A percentile compares a stretch with the other conserved stretches of the same genome.
Conservation (phyloP, 2,329 filamentous ascomycete species). For the Tricladium varicosporioides region DNA sequence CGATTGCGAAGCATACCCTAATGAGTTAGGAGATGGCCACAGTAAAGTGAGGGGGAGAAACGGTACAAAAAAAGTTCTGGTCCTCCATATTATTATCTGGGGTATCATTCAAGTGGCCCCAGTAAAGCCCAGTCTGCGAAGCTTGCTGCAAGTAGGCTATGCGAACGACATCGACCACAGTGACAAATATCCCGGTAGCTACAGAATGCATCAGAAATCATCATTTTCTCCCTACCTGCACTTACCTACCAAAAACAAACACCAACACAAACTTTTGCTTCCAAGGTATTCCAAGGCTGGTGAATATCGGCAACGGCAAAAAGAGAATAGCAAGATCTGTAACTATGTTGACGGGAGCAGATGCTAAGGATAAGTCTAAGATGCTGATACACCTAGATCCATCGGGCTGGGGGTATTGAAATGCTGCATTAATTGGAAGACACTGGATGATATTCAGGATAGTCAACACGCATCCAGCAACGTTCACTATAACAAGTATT, state of each 20-base stretch:
- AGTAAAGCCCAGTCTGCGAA: too few relatives aligned
- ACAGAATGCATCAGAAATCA: too few relatives aligned
- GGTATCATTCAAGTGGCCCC: too few relatives aligned
- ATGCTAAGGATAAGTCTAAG: constrained; percentile 64
- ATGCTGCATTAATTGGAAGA: constrained; percentile 58
- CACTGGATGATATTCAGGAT: constrained; percentile 86
- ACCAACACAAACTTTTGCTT: constrained; percentile 86
- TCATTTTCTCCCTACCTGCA: too few relatives aligned
- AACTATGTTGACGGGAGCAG: constrained; percentile 84
- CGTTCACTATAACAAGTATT: constrained; percentile 73
- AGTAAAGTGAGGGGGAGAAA: too few relatives aligned
- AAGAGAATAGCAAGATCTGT: constrained; percentile 84
- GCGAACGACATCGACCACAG: too few relatives aligned
- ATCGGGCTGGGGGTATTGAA: neutral
- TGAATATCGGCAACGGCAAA: constrained; percentile 81
- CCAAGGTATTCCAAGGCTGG: constrained; percentile 74
- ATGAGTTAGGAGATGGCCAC: constrained; percentile 41
- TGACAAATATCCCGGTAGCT: too few relatives aligned
- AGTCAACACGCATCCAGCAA: constrained; percentile 73
- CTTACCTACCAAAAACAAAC: constrained; percentile 80
- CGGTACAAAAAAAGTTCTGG: too few relatives aligned
- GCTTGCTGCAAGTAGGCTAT: too few relatives aligned
- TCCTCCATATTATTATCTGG: too few relatives aligned
- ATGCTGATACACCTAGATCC: constrained; percentile 35
- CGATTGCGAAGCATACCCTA: constrained; percentile 74